Evolutionary conservation across 2,329 filamentous ascomycete genomes (phyloP).

Genomic region (Fusarium sarcochroum): DNA sequence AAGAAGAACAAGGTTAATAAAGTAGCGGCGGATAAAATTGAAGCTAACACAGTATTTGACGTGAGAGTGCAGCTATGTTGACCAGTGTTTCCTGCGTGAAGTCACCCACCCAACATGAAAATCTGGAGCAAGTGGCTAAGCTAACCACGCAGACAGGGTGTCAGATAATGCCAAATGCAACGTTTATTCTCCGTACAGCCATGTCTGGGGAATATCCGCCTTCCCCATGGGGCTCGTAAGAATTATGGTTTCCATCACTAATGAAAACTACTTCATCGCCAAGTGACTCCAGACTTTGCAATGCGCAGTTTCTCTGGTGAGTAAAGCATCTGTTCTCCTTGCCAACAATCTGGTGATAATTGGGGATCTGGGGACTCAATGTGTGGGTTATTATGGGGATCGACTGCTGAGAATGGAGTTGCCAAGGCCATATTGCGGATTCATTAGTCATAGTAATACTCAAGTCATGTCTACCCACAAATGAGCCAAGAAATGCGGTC

Average conservation of each 20-base stretch:
- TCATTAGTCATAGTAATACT: conserved; percentile 37
- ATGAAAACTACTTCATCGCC: conserved; percentile 10
- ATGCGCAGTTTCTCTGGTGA: not conserved
- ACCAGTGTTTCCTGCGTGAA: too few relatives aligned
- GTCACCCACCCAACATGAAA: too few relatives aligned
- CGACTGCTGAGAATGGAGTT: conserved; percentile 18
- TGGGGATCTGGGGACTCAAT: conserved; percentile 25
- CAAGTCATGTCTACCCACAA: conserved; percentile 13
- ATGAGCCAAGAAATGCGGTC: conserved; percentile 16
- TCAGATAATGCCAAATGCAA: not conserved
- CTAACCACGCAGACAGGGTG: not conserved
- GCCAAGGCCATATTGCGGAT: conserved; percentile 27
- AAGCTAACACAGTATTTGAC: too few relatives aligned
- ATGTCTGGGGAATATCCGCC: conserved; percentile 25
- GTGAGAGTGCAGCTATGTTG: not conserved
- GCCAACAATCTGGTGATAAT: conserved; percentile 27
- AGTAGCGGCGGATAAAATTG: too few relatives aligned
- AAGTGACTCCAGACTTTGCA: not conserved
- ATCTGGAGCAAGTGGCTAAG: not conserved
- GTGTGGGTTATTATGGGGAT: conserved; percentile 35
- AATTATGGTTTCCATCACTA: conserved; percentile 29
- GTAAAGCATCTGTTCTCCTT: conserved; percentile 2
- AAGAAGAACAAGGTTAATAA: not conserved
- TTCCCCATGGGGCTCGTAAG: conserved; percentile 23
- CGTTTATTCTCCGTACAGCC: not conserved